These are phyloP conservation scores for Leccinum sublutescens DNA, from an alignment of 768 basidiomycete genomes.

Conservation along the genomic window DNA sequence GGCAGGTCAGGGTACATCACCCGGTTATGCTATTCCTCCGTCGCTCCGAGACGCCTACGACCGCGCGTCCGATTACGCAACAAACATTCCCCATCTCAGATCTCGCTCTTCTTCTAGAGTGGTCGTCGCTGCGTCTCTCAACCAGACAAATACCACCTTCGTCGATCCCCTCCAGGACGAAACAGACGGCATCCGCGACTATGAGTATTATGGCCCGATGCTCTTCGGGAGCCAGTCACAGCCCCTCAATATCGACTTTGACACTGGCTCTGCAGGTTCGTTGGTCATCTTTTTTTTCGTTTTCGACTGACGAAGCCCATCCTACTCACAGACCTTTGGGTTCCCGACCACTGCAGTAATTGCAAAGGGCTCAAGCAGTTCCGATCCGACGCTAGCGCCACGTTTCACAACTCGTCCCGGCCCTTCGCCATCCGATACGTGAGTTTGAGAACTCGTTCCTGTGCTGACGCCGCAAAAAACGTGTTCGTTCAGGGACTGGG, in stretches of 20 bases:
- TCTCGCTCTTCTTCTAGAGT: slow-evolving; percentile 1
- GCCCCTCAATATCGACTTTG: slow-evolving; percentile 54
- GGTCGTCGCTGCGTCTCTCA: background rate
- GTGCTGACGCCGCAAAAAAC: background rate
- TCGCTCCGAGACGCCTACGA: slow-evolving; percentile 15
- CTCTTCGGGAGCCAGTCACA: slow-evolving; percentile 56
- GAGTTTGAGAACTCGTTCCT: slow-evolving; percentile 11
- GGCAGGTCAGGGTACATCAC: slow-evolving; percentile 3
- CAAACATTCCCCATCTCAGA: slow-evolving; percentile 5
- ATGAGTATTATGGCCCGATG: slow-evolving; percentile 46
- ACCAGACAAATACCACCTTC: slow-evolving; percentile 1
- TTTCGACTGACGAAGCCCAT: background rate
- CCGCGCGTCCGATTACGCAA: slow-evolving; percentile 21
- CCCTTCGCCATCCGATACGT: slow-evolving; percentile 48
- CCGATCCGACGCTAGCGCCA: slow-evolving; percentile 38
- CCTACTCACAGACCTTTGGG: slow-evolving; percentile 54
- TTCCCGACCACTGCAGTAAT: slow-evolving; percentile 38
- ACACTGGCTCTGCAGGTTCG: slow-evolving; percentile 54
- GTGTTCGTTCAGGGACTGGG: slow-evolving; percentile 47
- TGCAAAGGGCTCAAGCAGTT: slow-evolving; percentile 42
- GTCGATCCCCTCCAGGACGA: slow-evolving; percentile 38
- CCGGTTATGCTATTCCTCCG: slow-evolving; percentile 11
- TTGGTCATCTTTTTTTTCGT: background rate
- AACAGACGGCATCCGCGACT: slow-evolving; percentile 38
- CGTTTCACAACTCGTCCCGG: slow-evolving; percentile 35